These are phyloP conservation scores for Aspergillus costaricaensis DNA, from an alignment of 2,329 filamentous ascomycete genomes.

Conservation along the genomic window DNA sequence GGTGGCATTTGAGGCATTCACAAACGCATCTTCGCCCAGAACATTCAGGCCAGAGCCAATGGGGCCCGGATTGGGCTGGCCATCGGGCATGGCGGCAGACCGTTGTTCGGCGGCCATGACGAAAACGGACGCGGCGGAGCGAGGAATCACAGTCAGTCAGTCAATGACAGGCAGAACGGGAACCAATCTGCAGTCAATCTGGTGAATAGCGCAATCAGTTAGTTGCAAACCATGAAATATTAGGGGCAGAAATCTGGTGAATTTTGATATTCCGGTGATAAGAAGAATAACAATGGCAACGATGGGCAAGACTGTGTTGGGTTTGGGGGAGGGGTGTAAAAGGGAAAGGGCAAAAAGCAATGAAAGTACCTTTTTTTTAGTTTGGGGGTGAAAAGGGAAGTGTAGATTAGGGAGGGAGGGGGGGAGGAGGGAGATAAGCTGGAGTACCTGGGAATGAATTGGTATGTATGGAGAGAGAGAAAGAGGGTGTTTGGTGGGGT, in stretches of 20 bases:
- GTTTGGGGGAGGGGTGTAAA: not conserved
- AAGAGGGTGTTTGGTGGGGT: slow-evolving; percentile 5
- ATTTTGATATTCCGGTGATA: too few relatives aligned
- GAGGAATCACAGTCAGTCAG: not conserved
- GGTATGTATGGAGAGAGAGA: too few relatives aligned
- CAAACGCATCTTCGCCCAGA: slow-evolving; percentile 30
- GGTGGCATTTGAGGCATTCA: slow-evolving; percentile 31
- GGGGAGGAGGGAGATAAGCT: slow-evolving; percentile 5
- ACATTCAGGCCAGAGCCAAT: slow-evolving; percentile 32
- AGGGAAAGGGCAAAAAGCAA: not conserved
- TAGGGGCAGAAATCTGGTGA: not conserved
- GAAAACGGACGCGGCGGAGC: slow-evolving; percentile 9
- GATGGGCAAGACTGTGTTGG: not conserved
- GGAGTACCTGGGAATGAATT: slow-evolving; percentile 15
- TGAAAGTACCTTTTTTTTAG: not conserved
- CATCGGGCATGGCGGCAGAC: slow-evolving; percentile 29
- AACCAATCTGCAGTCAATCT: slow-evolving; percentile 12
- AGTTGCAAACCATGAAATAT: slow-evolving; percentile 11
- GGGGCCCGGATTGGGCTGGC: slow-evolving; percentile 33
- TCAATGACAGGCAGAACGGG: not conserved
- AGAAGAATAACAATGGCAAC: not conserved
- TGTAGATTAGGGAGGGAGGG: not conserved
- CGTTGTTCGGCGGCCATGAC: slow-evolving; percentile 30
- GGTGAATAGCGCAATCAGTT: slow-evolving; percentile 5
- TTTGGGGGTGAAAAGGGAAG: not conserved